These are phyloP conservation scores for Amanita phalloides DNA, from an alignment of 768 basidiomycete species.

Conservation along the genomic window DNA sequence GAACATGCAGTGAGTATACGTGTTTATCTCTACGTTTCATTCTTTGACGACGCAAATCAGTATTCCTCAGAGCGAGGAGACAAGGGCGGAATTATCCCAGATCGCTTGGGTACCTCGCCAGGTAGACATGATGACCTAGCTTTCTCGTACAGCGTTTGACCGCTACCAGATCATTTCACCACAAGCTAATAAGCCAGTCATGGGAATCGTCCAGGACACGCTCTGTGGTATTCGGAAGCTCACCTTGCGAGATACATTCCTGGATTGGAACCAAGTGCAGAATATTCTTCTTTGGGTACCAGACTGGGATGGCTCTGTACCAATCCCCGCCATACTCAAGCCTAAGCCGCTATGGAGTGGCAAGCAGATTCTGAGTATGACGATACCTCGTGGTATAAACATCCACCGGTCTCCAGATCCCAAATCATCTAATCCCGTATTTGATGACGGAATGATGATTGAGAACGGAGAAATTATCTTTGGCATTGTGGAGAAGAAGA, in stretches of 20 bases:
- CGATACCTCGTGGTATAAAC: conserved; percentile 93
- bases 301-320: conserved; percentile 91
- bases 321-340: conserved; percentile 89
- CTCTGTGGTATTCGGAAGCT: conserved; percentile 97
- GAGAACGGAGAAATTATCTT: conserved; percentile 96
- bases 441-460: conserved; percentile 91
- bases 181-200: conserved; percentile 98
- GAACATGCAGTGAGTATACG: conserved; percentile 93
- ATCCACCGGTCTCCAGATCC: conserved; percentile 75
- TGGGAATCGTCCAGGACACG: conserved; percentile 99
- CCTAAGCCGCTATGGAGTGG: conserved; percentile 98
- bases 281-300: conserved; percentile 98
- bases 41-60: conserved; percentile 26
- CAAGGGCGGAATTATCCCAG: conserved; percentile 93
- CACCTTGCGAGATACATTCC: conserved; percentile 88
- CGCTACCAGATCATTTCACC: conserved; percentile 85
- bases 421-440: conserved; percentile 68
- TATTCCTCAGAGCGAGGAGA: conserved; percentile 97
- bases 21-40: not conserved
- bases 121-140: conserved; percentile 29
- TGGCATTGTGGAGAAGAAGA: conserved; percentile 96
- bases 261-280: conserved; percentile 94
- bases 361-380: conserved; percentile 89
- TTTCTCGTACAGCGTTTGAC: not conserved
- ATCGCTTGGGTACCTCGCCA: conserved; percentile 98